Conservation (phyloP, 129 eudicot genomes). For the Logfia minima region DNA sequence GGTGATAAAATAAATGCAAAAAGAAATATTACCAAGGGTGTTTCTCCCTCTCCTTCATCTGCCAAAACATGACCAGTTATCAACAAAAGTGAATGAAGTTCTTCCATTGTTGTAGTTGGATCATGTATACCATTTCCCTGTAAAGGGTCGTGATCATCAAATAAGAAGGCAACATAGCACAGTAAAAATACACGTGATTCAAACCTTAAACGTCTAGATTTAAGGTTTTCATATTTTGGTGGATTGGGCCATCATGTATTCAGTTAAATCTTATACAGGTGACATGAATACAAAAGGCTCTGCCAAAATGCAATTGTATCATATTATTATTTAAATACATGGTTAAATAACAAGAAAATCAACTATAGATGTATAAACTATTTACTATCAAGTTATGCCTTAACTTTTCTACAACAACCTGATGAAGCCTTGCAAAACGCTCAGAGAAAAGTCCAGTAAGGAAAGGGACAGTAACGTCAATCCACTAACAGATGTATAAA, state of each 20-base stretch:
- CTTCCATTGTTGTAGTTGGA: slow-evolving; percentile 89
- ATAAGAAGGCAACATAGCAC: neutral
- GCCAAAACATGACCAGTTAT: slow-evolving; percentile 92
- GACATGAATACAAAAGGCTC: slow-evolving; percentile 3
- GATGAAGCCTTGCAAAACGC: slow-evolving; percentile 73
- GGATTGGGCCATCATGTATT: neutral
- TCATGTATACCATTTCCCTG: slow-evolving; percentile 74
- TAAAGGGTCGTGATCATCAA: slow-evolving; percentile 13
- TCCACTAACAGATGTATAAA: neutral
- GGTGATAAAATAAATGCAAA: slow-evolving; percentile 5
- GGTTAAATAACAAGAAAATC: slow-evolving; percentile 8
- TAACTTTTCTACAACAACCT: slow-evolving; percentile 49
- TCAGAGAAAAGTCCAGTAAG: slow-evolving; percentile 70
- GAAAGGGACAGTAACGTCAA: slow-evolving; percentile 57
- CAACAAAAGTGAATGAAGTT: slow-evolving; percentile 82
- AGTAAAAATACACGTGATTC: neutral
- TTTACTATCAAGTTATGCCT: slow-evolving; percentile 2
- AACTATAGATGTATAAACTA: slow-evolving; percentile 7
- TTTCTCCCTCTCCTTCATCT: slow-evolving; percentile 97
- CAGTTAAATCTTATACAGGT: slow-evolving; percentile 9
- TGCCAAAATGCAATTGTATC: neutral
- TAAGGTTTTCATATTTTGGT: neutral
- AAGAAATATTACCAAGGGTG: slow-evolving; percentile 59
- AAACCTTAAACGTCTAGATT: slow-evolving; percentile 20
- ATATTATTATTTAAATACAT: neutral